Conservation (phyloP, 805 yeast genomes). For the Pichia exigua region DNA sequence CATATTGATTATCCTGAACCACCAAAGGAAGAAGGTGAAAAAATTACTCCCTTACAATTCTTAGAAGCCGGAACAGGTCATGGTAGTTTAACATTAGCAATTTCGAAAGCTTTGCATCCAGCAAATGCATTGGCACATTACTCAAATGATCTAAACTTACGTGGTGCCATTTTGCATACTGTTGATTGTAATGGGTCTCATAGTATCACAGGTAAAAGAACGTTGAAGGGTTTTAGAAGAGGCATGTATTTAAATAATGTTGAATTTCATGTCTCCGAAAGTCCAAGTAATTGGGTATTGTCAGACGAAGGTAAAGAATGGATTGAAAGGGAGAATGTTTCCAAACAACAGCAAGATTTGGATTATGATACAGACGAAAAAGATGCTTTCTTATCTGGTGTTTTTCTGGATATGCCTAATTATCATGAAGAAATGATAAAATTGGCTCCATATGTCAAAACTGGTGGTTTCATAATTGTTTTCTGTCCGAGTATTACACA, state of each 20-base stretch:
- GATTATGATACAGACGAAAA: conserved; percentile 15
- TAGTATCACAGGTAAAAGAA: conserved; percentile 34
- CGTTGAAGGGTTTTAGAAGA: conserved; percentile 31
- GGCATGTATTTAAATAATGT: conserved; percentile 40
- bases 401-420: conserved; percentile 41
- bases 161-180: conserved; percentile 41
- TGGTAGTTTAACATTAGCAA: conserved; percentile 41
- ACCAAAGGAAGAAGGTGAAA: conserved; percentile 8
- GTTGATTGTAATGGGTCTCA: conserved; percentile 36
- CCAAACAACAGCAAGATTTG: conserved; percentile 4
- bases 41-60: conserved; percentile 30
- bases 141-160: conserved; percentile 11
- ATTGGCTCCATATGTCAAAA: conserved; percentile 29
- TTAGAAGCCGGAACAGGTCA: conserved; percentile 52
- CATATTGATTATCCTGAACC: conserved; percentile 28
- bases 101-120: conserved; percentile 35
- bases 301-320: conserved; percentile 19
- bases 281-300: conserved; percentile 36
- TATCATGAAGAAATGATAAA: conserved; percentile 29
- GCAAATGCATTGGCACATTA: conserved; percentile 31
- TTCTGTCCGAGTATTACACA: conserved; percentile 46
- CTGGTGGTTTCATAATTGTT: conserved; percentile 36
- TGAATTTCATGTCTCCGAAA: conserved; percentile 34
- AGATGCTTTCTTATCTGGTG: conserved; percentile 33
- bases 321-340: conserved; percentile 15